A percentile compares a stretch with the other conserved stretches of the same genome.
These are phyloP conservation scores for Ceriops tagal DNA, from an alignment of 345 rosid genomes.

Conservation along the genomic window DNA sequence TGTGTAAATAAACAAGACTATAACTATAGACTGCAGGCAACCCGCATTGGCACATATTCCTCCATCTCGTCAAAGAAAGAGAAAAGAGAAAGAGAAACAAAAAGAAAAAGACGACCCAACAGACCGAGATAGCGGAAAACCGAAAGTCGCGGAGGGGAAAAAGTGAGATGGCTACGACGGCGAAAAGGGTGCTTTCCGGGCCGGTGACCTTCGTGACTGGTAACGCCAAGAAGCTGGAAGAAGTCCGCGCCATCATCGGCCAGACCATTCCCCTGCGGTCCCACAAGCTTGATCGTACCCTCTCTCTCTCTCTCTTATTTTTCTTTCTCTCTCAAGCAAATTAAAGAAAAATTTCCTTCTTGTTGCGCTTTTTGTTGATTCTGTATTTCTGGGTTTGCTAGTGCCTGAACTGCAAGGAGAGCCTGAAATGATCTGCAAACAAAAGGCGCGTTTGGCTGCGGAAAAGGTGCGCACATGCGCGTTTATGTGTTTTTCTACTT, in stretches of 20 bases:
- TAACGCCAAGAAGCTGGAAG: conserved; percentile 92
- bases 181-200: conserved; percentile 38
- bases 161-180: conserved; percentile 31
- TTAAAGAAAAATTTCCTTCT: too few species aligned
- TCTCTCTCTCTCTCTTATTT: neutral
- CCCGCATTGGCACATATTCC: too few species aligned
- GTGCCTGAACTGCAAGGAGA: conserved; percentile 97
- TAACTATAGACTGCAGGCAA: too few species aligned
- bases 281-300: conserved; percentile 74
- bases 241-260: conserved; percentile 83
- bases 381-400: conserved; percentile 13
- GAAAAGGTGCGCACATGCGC: conserved; percentile 31
- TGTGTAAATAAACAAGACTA: too few species aligned
- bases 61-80: too few species aligned
- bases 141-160: too few species aligned
- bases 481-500: neutral
- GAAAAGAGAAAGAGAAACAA: too few species aligned
- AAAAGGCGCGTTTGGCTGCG: conserved; percentile 95
- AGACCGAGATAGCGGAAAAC: too few species aligned
- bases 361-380: neutral
- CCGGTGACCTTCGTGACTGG: conserved; percentile 97
- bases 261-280: conserved; percentile 77
- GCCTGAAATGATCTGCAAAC: conserved; percentile 81
- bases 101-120: too few species aligned
- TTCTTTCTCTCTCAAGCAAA: neutral